phyloP scores from a whole-genome alignment of 1,284 basidiomycete species.

The Cryptococcus amylolentus region DNA sequence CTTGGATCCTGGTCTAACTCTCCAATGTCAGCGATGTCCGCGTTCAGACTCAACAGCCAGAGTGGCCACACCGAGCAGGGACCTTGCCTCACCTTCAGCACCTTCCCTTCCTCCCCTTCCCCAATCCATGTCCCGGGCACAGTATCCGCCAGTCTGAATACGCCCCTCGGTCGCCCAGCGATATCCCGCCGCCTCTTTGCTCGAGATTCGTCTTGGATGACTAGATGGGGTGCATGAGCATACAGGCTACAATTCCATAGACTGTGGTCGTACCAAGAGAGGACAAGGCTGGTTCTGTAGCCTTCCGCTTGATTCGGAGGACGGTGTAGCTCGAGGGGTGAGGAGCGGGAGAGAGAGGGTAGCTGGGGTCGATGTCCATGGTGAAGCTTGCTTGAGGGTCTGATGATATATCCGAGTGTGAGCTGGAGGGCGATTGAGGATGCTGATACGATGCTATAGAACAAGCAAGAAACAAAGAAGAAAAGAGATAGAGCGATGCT shows the following conservation, averaged over 20 bases:
- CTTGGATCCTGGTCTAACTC: conserved; percentile 19
- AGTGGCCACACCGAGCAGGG: background rate
- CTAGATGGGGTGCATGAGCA: conserved; percentile 18
- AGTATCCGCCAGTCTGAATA: conserved; percentile 50
- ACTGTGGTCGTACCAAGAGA: conserved; percentile 37
- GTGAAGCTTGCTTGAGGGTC: background rate
- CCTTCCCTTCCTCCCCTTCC: conserved; percentile 39
- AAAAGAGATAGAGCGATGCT: too few species aligned
- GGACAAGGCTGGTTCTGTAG: conserved; percentile 46
- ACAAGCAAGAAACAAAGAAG: background rate
- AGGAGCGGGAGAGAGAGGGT: background rate
- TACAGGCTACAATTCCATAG: background rate
- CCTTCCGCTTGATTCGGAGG: conserved; percentile 50
- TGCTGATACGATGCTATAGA: background rate
- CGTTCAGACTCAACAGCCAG: background rate
- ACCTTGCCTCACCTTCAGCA: conserved; percentile 38
- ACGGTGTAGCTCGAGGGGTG: conserved; percentile 37
- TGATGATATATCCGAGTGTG: too few species aligned
- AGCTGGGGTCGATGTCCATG: background rate
- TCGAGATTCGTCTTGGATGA: conserved; percentile 39
- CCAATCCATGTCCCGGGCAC: conserved; percentile 49
- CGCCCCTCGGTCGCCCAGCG: conserved; percentile 28
- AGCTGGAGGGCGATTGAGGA: too few species aligned
- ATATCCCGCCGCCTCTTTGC: conserved; percentile 29
- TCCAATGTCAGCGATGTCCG: background rate